phyloP scores from a whole-genome alignment of 2,329 filamentous ascomycete genomes.

The Talaromyces sp. region DNA sequence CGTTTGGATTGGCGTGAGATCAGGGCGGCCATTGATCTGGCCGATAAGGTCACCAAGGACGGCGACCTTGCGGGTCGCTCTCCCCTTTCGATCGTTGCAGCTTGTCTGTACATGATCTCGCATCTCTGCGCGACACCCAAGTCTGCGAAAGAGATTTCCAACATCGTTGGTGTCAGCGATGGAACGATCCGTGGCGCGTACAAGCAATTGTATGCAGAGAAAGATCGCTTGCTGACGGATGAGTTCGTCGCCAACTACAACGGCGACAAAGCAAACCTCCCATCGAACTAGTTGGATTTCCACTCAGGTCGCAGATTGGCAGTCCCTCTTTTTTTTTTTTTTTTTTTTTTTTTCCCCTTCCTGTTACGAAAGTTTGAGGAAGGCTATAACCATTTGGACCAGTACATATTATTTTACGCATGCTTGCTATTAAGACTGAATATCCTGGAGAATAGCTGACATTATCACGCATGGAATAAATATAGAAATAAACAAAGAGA shows the following conservation, averaged over 20 bases:
- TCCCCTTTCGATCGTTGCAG: slow-evolving; percentile 86
- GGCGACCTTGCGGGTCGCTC: slow-evolving; percentile 86
- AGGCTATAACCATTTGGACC: background rate
- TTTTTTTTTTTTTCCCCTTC: background rate
- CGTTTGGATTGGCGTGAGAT: slow-evolving; percentile 69
- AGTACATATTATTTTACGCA: background rate
- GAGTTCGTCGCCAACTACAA: slow-evolving; percentile 69
- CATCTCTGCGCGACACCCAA: slow-evolving; percentile 76
- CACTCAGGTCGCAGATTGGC: background rate
- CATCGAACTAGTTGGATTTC: slow-evolving; percentile 29
- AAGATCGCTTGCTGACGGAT: slow-evolving; percentile 67
- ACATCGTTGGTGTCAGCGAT: slow-evolving; percentile 84
- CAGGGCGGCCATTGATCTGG: slow-evolving; percentile 73
- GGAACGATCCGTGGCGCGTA: slow-evolving; percentile 96
- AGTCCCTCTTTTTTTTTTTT: background rate
- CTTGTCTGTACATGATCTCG: slow-evolving; percentile 94
- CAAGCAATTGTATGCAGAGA: slow-evolving; percentile 73
- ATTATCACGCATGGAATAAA: background rate
- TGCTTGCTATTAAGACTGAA: background rate
- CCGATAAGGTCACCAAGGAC: slow-evolving; percentile 68
- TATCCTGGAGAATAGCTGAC: background rate
- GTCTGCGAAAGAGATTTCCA: slow-evolving; percentile 78
- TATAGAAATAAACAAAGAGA: background rate
- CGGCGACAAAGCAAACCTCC: slow-evolving; percentile 67
- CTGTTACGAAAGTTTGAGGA: background rate